Conservation (phyloP, 495 filamentous ascomycete genomes). For the Xylaria grammica region DNA sequence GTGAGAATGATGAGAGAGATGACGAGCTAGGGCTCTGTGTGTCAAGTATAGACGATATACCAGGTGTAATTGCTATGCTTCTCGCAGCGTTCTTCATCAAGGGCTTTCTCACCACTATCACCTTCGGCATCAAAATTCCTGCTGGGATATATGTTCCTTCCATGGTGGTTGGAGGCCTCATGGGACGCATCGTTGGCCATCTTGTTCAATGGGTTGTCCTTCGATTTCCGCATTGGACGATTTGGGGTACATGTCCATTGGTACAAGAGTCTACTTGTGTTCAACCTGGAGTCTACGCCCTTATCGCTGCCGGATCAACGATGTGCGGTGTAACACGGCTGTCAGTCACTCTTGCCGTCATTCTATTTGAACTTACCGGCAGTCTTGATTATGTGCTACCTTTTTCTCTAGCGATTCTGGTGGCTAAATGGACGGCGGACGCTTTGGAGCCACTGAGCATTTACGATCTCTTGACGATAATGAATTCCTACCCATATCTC, state of each 20-base stretch:
- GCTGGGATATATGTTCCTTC: constrained; percentile 97
- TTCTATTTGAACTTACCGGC: constrained; percentile 94
- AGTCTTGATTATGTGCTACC: constrained; percentile 93
- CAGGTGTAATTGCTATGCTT: constrained; percentile 70
- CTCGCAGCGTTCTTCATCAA: constrained; percentile 86
- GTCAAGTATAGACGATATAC: constrained; percentile 70
- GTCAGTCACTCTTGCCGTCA: constrained; percentile 93
- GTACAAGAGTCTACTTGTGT: constrained; percentile 80
- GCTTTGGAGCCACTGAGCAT: constrained; percentile 94
- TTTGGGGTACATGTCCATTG: constrained; percentile 77
- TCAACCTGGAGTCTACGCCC: constrained; percentile 91
- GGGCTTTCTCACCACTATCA: constrained; percentile 82
- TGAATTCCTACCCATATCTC: constrained; percentile 96
- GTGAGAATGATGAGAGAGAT: constrained; percentile 54
- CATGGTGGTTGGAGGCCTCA: constrained; percentile 95
- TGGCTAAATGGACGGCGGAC: constrained; percentile 97
- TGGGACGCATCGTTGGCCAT: constrained; percentile 89
- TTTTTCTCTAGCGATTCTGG: constrained; percentile 89
- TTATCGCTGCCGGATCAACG: constrained; percentile 92
- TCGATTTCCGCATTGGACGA: constrained; percentile 68
- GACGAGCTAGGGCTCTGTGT: constrained; percentile 81
- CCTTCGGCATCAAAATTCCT: constrained; percentile 94
- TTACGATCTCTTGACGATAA: constrained; percentile 92
- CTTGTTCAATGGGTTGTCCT: constrained; percentile 81
- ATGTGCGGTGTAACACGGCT: constrained; percentile 98